Evolutionary conservation across 2,329 filamentous ascomycete species (phyloP).

Genomic region (Zymoseptoria tritici): DNA sequence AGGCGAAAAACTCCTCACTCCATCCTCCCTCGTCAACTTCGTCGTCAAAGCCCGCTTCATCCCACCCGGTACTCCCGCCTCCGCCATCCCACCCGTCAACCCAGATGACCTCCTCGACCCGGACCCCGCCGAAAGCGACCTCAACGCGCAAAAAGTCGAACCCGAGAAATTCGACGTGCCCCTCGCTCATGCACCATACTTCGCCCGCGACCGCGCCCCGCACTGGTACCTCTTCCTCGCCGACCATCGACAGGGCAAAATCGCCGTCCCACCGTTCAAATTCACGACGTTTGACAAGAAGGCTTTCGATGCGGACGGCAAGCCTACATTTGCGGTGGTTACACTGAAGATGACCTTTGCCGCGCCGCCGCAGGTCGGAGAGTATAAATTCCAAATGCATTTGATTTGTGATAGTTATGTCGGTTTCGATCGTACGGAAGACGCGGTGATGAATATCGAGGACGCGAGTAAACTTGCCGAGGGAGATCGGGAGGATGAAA

Average conservation of each 20-base stretch:
- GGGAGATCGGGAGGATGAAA: conserved; percentile 71
- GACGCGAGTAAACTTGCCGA: conserved; percentile 77
- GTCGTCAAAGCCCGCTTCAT: conserved; percentile 93
- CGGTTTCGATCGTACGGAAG: conserved; percentile 85
- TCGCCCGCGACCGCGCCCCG: conserved; percentile 79
- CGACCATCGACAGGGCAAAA: conserved; percentile 88
- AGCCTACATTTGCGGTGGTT: conserved; percentile 89
- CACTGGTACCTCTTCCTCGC: conserved; percentile 92
- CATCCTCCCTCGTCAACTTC: conserved; percentile 84
- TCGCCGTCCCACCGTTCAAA: conserved; percentile 93
- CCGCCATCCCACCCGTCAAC: conserved; percentile 65
- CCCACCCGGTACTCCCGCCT: conserved; percentile 64
- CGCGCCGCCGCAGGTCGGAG: conserved; percentile 81
- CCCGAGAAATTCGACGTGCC: conserved; percentile 68
- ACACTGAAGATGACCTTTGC: conserved; percentile 97
- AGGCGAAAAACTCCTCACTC: conserved; percentile 86
- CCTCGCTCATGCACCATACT: conserved; percentile 84
- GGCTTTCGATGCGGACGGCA: conserved; percentile 66
- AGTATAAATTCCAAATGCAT: conserved; percentile 93
- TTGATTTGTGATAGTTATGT: conserved; percentile 91
- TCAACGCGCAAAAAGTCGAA: conserved; percentile 66
- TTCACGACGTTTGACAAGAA: conserved; percentile 89
- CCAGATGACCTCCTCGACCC: conserved; percentile 79
- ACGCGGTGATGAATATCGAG: conserved; percentile 82
- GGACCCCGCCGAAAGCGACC: conserved; percentile 85